These are phyloP conservation scores for Fusarium vanettenii DNA, from an alignment of 2,329 filamentous ascomycete genomes.

Conservation along the genomic window DNA sequence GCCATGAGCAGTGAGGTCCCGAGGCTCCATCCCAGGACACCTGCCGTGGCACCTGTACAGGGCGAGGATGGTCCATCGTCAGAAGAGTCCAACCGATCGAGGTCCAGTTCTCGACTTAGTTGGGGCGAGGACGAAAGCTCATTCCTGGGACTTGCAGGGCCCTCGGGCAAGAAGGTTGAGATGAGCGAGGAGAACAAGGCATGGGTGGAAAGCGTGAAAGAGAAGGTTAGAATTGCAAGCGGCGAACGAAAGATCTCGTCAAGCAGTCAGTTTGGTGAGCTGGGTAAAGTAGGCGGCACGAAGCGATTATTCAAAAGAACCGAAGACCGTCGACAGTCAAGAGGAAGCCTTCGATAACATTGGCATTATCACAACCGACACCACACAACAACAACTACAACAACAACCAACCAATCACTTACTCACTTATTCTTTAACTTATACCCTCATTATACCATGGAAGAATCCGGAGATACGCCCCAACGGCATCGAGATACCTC, in stretches of 20 bases:
- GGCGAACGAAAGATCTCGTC: constrained; percentile 60
- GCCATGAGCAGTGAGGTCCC: constrained; percentile 48
- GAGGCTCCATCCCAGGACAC: constrained; percentile 56
- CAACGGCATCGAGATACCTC: constrained; percentile 36
- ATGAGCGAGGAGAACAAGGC: constrained; percentile 79
- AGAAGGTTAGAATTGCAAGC: constrained; percentile 79
- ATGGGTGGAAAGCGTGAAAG: constrained; percentile 87
- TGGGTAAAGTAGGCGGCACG: constrained; percentile 78
- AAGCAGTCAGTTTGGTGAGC: constrained; percentile 67
- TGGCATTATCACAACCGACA: background rate
- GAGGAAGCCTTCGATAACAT: constrained; percentile 34
- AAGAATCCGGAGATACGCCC: constrained; percentile 30
- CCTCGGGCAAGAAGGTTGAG: constrained; percentile 71
- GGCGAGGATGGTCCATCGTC: constrained; percentile 57
- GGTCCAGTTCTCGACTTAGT: constrained; percentile 64
- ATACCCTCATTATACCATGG: constrained; percentile 15
- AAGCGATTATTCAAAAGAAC: constrained; percentile 73
- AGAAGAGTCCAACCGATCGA: constrained; percentile 58
- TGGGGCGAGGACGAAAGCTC: constrained; percentile 71
- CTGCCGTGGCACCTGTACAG: constrained; percentile 48
- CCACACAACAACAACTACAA: background rate
- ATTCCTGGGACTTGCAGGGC: constrained; percentile 76
- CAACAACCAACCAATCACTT: constrained; percentile 6
- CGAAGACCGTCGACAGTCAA: constrained; percentile 42
- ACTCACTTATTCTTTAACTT: constrained; percentile 14